phyloP scores from a whole-genome alignment of 164 flowering plant genomes.

The Piper longum region DNA sequence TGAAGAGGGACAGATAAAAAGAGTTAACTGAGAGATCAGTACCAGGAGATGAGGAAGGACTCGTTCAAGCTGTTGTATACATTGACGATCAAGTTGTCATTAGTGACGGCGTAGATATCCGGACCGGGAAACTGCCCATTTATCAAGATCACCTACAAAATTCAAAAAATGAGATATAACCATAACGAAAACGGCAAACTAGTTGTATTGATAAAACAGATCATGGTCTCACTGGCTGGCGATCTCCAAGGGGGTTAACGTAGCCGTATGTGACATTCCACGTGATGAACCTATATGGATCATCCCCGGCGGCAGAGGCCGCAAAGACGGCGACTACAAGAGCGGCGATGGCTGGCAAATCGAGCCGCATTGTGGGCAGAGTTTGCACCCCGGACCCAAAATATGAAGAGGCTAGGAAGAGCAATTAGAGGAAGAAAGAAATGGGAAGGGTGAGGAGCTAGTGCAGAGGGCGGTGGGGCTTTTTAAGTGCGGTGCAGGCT shows the following conservation, averaged over 20 bases:
- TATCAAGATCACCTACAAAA: constrained; percentile 64
- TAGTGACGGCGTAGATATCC: constrained; percentile 71
- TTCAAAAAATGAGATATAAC: not conserved
- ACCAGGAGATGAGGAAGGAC: constrained; percentile 92
- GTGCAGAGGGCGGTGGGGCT: not conserved
- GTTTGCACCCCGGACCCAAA: not conserved
- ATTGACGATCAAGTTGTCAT: constrained; percentile 80
- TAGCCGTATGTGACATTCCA: constrained; percentile 25
- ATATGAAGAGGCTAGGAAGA: not conserved
- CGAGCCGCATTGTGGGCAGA: constrained; percentile 10
- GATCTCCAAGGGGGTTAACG: constrained; percentile 22
- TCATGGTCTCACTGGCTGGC: constrained; percentile 16
- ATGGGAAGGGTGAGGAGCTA: not conserved
- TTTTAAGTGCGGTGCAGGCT: not conserved
- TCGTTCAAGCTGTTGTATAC: constrained; percentile 78
- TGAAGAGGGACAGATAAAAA: not conserved
- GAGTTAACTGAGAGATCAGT: constrained; percentile 2
- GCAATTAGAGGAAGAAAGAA: not conserved
- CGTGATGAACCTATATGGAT: constrained; percentile 23
- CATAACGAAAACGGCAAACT: not conserved
- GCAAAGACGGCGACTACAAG: not conserved
- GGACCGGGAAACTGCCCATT: constrained; percentile 97
- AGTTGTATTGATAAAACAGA: not conserved
- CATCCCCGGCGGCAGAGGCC: constrained; percentile 15
- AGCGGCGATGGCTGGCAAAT: constrained; percentile 7